A percentile compares a stretch with the other conserved stretches of the same genome.
phyloP scores from a whole-genome alignment of 2,329 filamentous ascomycete genomes.

The Claviceps sp. region DNA sequence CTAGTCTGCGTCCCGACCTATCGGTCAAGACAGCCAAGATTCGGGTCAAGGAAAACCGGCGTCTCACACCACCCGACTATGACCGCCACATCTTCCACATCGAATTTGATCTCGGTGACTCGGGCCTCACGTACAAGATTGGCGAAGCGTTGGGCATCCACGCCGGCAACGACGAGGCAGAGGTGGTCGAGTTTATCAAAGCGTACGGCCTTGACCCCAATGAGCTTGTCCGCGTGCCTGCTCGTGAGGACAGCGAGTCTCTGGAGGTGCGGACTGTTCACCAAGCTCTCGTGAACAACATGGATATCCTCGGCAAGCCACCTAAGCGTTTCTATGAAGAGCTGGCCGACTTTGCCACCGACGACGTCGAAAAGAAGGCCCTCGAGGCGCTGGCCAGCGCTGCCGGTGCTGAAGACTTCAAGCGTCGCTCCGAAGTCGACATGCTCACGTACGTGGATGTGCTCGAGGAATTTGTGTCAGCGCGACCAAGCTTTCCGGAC shows the following conservation, averaged over 20 bases:
- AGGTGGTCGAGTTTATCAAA: slow-evolving; percentile 75
- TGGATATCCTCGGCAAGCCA: slow-evolving; percentile 93
- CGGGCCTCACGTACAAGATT: slow-evolving; percentile 90
- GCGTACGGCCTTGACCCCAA: slow-evolving; percentile 76
- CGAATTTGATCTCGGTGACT: slow-evolving; percentile 87
- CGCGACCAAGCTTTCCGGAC: slow-evolving; percentile 77
- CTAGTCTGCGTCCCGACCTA: slow-evolving; percentile 69
- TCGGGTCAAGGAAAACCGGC: slow-evolving; percentile 87
- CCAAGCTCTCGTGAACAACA: slow-evolving; percentile 80
- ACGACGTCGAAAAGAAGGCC: slow-evolving; percentile 69
- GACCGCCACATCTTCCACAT: slow-evolving; percentile 99
- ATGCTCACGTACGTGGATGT: slow-evolving; percentile 85
- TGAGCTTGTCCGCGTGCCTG: slow-evolving; percentile 81
- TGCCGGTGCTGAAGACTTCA: slow-evolving; percentile 80
- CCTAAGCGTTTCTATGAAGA: slow-evolving; percentile 97
- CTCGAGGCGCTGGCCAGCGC: slow-evolving; percentile 63
- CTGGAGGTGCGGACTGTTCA: slow-evolving; percentile 85
- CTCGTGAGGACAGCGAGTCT: slow-evolving; percentile 59
- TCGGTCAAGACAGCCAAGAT: slow-evolving; percentile 76
- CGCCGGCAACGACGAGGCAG: slow-evolving; percentile 72
- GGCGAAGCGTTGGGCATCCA: slow-evolving; percentile 95
- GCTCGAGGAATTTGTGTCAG: slow-evolving; percentile 77
- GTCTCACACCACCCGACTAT: slow-evolving; percentile 76
- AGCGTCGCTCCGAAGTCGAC: slow-evolving; percentile 80
- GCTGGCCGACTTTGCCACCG: slow-evolving; percentile 71